A percentile compares a stretch with the other conserved stretches of the same genome.
phyloP scores from a whole-genome alignment of 192 early-diverging fungal genomes.

The Rhizoclosmatium globosum region DNA sequence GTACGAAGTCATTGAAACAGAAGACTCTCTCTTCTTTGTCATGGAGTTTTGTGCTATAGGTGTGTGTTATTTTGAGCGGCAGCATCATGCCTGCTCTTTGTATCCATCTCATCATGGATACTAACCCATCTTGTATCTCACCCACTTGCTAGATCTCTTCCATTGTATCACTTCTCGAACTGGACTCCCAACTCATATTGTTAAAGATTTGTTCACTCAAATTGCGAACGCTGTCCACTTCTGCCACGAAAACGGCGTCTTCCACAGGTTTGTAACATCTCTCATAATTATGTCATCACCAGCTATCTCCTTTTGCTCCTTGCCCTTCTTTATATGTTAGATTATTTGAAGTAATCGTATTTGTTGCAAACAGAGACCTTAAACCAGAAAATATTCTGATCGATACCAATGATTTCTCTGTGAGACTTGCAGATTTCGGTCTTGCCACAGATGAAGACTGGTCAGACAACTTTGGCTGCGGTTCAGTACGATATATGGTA shows the following conservation, averaged over 20 bases:
- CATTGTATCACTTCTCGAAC: constrained; percentile 47
- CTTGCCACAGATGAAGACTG: constrained; percentile 82
- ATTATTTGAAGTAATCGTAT: neutral
- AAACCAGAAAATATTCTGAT: constrained; percentile 84
- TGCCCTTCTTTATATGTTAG: too few species aligned
- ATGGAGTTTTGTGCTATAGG: constrained; percentile 48
- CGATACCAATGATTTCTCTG: constrained; percentile 40
- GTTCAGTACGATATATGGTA: constrained; percentile 90
- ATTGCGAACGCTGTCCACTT: constrained; percentile 78
- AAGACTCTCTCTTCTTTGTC: constrained; percentile 47
- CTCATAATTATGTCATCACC: too few species aligned
- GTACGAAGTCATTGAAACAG: constrained; percentile 51
- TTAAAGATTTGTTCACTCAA: constrained; percentile 71
- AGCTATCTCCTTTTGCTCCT: too few species aligned
- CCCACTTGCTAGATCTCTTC: constrained; percentile 47
- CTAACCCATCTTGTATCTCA: neutral
- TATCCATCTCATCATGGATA: neutral
- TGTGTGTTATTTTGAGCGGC: neutral
- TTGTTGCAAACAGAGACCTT: constrained; percentile 72
- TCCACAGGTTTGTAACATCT: constrained; percentile 55
- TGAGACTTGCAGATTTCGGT: constrained; percentile 93
- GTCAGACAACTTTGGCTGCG: constrained; percentile 87
- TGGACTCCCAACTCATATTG: constrained; percentile 33
- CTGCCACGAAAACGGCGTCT: constrained; percentile 81
- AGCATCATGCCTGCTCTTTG: too few species aligned